Percentiles rank a stretch among this genome's conserved stretches.
Conservation (phyloP, 768 basidiomycete species). For the Agaricus sinodeliciosus region DNA sequence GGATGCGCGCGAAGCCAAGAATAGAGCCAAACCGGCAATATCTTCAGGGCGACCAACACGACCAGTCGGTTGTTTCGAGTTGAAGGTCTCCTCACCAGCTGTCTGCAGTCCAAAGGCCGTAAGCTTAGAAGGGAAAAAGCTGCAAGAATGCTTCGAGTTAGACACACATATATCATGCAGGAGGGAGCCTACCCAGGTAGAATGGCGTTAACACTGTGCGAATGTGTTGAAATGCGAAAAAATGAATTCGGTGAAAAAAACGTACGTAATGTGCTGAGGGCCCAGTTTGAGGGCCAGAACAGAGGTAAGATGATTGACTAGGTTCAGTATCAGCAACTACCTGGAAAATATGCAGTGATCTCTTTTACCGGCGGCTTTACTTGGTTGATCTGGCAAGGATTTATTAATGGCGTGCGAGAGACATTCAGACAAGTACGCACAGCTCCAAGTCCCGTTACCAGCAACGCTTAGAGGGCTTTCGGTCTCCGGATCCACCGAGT, state of each 20-base stretch:
- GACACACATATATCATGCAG: not conserved
- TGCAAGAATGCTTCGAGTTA: not conserved
- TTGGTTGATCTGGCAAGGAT: constrained; percentile 55
- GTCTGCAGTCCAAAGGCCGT: constrained; percentile 63
- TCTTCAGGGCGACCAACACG: constrained; percentile 61
- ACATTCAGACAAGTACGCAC: constrained; percentile 36
- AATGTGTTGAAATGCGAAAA: not conserved
- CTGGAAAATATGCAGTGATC: not conserved
- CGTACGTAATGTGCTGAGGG: constrained; percentile 58
- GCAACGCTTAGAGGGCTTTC: constrained; percentile 44
- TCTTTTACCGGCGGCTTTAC: constrained; percentile 64
- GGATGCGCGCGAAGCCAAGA: constrained; percentile 66
- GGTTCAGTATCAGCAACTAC: not conserved
- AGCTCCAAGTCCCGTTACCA: constrained; percentile 72
- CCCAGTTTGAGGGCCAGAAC: constrained; percentile 65
- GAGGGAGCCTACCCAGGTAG: constrained; percentile 58
- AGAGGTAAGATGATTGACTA: constrained; percentile 75
- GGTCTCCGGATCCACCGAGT: constrained; percentile 46
- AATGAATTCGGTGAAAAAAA: constrained; percentile 9
- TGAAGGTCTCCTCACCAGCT: constrained; percentile 46
- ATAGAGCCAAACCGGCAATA: constrained; percentile 65
- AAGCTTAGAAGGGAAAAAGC: constrained; percentile 79
- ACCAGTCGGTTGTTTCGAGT: constrained; percentile 56
- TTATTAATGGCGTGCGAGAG: not conserved
- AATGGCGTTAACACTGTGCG: constrained; percentile 73